Conservation (phyloP, 2,329 filamentous ascomycete species). For the Metarhizium guizhouense region DNA sequence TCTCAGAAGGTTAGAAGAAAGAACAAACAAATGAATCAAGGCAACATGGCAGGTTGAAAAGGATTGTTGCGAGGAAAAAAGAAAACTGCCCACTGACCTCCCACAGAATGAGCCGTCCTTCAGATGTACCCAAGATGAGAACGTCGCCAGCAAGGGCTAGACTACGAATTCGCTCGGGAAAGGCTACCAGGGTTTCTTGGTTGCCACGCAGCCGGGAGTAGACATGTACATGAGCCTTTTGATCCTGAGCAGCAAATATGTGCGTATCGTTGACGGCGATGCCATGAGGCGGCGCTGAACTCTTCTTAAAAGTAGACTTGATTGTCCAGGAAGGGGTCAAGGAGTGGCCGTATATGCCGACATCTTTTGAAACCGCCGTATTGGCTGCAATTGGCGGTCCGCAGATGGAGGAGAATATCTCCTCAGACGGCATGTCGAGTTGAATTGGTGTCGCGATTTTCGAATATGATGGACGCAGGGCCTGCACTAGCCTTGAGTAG, state of each 20-base stretch:
- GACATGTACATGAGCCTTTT: conserved; percentile 88
- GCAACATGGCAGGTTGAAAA: no score
- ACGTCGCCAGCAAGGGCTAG: conserved; percentile 64
- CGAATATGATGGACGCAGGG: neutral
- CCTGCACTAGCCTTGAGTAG: neutral
- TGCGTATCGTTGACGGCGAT: conserved; percentile 74
- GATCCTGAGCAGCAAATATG: conserved; percentile 82
- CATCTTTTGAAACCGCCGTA: conserved; percentile 62
- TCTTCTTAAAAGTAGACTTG: conserved; percentile 82
- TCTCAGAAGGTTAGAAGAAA: conserved; percentile 9
- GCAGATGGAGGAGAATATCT: conserved; percentile 49
- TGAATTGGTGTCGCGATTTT: neutral
- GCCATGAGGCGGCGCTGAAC: conserved; percentile 67
- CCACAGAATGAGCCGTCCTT: conserved; percentile 84
- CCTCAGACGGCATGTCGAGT: conserved; percentile 47
- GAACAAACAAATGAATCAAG: neutral
- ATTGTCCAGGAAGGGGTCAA: conserved; percentile 70
- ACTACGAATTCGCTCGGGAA: conserved; percentile 78
- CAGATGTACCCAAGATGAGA: conserved; percentile 71
- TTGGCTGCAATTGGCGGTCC: conserved; percentile 51
- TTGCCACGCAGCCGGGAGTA: conserved; percentile 77
- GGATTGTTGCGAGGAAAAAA: conserved; percentile 9
- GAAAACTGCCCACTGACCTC: conserved; percentile 52
- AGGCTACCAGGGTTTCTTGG: conserved; percentile 81
- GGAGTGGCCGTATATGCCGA: conserved; percentile 79